Percentiles rank a stretch among this genome's conserved stretches.
Evolutionary conservation across 306 rosid genomes (phyloP).

Genomic region (Oemleria cerasiformis): DNA sequence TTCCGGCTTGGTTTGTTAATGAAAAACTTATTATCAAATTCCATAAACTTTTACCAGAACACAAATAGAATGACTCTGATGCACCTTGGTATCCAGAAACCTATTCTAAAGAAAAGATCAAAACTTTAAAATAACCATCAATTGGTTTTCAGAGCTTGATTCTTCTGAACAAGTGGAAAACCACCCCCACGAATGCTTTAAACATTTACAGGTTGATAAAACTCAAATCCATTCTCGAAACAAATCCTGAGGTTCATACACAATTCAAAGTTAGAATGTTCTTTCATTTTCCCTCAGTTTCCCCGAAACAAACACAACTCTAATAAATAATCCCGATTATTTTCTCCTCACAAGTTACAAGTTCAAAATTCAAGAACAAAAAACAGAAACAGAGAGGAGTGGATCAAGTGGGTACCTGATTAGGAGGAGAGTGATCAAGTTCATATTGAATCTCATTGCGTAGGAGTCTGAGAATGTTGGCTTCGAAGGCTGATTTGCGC

Average conservation of each 20-base stretch:
- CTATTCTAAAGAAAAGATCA: not conserved
- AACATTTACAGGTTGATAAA: not conserved
- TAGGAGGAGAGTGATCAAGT: conserved; percentile 54
- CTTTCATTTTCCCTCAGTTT: not conserved
- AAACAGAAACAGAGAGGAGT: not conserved
- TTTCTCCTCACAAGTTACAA: not conserved
- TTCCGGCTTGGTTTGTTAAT: not conserved
- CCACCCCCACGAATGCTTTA: not conserved
- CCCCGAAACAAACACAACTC: not conserved
- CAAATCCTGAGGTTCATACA: not conserved
- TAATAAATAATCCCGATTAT: not conserved
- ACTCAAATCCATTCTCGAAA: not conserved
- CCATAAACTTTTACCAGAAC: not conserved
- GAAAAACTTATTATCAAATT: not conserved
- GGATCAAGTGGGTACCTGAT: conserved; percentile 26
- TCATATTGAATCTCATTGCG: conserved; percentile 72
- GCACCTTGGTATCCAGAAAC: not conserved
- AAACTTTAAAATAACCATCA: not conserved
- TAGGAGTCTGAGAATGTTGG: conserved; percentile 59
- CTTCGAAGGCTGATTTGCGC: conserved; percentile 77
- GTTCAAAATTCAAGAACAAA: no score
- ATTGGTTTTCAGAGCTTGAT: not conserved
- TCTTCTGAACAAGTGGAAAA: not conserved
- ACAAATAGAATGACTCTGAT: not conserved
- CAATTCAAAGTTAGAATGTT: not conserved